Evolutionary conservation across 768 basidiomycete genomes (phyloP), one percentile per base, ranked within the genome.

Genomic region (Dioszegia aurantiaca): DNA sequence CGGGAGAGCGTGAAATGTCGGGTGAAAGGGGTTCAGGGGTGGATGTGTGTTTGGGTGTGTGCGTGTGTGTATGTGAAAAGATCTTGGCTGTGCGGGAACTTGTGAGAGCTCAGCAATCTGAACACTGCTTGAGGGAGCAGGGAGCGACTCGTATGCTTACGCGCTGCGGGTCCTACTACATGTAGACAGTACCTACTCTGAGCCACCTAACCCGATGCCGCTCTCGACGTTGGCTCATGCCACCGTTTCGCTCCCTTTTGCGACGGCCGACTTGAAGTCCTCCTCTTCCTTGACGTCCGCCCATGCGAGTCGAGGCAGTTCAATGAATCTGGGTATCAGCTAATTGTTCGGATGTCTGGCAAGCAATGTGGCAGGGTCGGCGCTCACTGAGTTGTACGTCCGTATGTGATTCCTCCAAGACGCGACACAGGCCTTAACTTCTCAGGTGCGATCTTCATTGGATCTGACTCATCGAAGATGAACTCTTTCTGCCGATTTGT

Each of bases 381-480:
- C 17, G 57, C 61, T 55, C 23, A 73, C 71, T 72, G 65, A 11
- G 33, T 59, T 2, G 62, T 59, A 17, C 66, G 45, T 9, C 53
- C 56, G 39, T 73, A 73, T 17, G 60, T 68, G 26, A 76, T 77
- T 10, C 82, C 85, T 31, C 83, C 86, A 31, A 88, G 74, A 41
- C 87, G 79, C 0, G 65, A 65, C 0, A 79, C 65, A 1, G 74
- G 70, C 43, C 63, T 61, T 10, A 76, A 57, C 47, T 71, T 67
- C 53, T 75, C 74, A 5, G 65, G 53, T 39, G 70, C 1, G 8
- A 76, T 49, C 53, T 62, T 67, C 52, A 70, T 54, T 3, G 60
- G 55, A 41, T 72, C 69, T 17, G 63, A 53, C 2, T 59, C 54
- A 42, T 75, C 73, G 17, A 72, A 52, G 3, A 73, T 61, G 46